Evolutionary conservation across 768 basidiomycete genomes (phyloP).

Genomic region (Rubroboletus satanas): DNA sequence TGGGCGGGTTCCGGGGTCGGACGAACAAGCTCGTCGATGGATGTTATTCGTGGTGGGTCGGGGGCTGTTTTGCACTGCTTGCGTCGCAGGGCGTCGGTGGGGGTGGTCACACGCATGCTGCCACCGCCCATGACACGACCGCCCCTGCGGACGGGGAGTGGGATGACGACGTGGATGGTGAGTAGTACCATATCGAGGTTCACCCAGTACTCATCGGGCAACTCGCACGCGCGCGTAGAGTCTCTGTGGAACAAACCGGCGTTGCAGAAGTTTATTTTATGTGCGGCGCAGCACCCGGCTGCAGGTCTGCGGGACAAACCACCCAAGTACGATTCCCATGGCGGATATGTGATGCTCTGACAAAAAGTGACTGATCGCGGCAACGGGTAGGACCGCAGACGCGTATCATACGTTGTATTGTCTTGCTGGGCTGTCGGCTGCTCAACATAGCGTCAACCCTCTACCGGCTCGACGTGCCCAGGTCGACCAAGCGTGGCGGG

Average conservation of each 20-base stretch:
- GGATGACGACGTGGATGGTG: conserved; percentile 74
- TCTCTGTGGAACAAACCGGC: conserved; percentile 58
- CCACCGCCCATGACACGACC: not conserved
- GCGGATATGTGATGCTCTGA: not conserved
- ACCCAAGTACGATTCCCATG: conserved; percentile 62
- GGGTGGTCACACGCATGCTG: not conserved
- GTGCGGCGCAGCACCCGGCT: conserved; percentile 78
- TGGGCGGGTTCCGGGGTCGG: conserved; percentile 90
- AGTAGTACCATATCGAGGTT: conserved; percentile 1
- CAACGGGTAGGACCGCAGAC: conserved; percentile 63
- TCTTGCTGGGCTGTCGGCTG: conserved; percentile 81
- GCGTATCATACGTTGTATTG: conserved; percentile 95
- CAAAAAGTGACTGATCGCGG: not conserved
- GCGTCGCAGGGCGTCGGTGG: conserved; percentile 52
- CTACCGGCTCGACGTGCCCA: conserved; percentile 36
- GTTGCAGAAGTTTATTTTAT: conserved; percentile 82
- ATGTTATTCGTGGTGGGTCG: conserved; percentile 99
- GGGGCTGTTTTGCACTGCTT: conserved; percentile 77
- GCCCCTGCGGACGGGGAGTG: conserved; percentile 43
- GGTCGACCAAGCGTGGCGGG: conserved; percentile 39
- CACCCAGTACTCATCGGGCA: not conserved
- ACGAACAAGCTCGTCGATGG: conserved; percentile 99
- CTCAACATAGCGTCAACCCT: conserved; percentile 73
- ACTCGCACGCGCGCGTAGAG: conserved; percentile 28
- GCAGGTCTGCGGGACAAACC: conserved; percentile 96